Evolutionary conservation across 2,329 filamentous ascomycete species (phyloP).

Genomic region (Dichotomopilus funicola): DNA sequence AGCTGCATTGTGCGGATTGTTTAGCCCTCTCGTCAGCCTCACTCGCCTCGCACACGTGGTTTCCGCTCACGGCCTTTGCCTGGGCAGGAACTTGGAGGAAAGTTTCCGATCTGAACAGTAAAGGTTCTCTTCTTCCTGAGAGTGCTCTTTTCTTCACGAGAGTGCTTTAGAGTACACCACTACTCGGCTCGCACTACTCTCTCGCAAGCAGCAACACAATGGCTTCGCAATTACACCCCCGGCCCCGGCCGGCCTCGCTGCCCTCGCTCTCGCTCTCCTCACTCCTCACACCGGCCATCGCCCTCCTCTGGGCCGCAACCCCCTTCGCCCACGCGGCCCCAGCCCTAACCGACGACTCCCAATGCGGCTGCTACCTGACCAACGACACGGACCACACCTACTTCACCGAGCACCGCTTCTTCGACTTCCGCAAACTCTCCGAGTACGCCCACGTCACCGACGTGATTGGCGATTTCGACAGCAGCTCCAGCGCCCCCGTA

Average conservation of each 20-base stretch:
- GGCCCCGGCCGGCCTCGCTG: conserved; percentile 6
- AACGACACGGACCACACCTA: conserved; percentile 39
- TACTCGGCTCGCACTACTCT: too few relatives aligned
- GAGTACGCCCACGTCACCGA: conserved; percentile 34
- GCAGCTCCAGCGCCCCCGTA: conserved; percentile 26
- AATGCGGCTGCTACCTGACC: conserved; percentile 44
- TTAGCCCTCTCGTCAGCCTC: too few relatives aligned
- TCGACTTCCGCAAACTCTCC: conserved; percentile 41
- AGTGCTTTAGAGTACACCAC: too few relatives aligned
- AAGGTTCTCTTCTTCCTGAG: too few relatives aligned
- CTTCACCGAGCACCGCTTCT: conserved; percentile 42
- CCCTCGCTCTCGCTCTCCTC: conserved; percentile 18
- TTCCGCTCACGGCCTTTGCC: too few relatives aligned
- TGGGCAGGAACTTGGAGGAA: too few relatives aligned
- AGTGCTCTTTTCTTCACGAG: too few relatives aligned
- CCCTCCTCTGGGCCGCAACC: conserved; percentile 12
- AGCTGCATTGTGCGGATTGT: too few relatives aligned
- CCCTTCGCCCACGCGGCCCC: not conserved
- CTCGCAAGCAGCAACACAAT: not conserved
- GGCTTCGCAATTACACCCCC: conserved; percentile 3
- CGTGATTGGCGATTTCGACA: conserved; percentile 26
- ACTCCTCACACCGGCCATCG: conserved; percentile 15
- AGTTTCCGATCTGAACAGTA: too few relatives aligned
- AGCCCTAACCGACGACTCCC: conserved; percentile 27
- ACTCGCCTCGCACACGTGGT: too few relatives aligned